Conservation (phyloP, 805 yeast genomes). For the Ogataea pilisensis region DNA sequence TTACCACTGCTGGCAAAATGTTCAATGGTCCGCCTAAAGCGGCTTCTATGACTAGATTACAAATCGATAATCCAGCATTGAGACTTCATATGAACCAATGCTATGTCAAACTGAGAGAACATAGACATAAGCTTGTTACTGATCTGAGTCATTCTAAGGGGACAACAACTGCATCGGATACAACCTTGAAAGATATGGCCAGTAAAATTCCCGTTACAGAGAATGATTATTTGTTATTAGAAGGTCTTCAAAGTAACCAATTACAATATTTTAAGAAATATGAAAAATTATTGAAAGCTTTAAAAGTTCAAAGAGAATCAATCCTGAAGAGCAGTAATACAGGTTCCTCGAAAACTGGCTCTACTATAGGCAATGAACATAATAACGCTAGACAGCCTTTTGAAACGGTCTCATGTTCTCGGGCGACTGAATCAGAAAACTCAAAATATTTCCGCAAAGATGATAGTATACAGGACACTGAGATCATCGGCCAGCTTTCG, state of each 20-base stretch:
- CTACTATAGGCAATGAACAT: not conserved
- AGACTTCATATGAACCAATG: constrained; percentile 29
- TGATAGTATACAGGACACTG: constrained; percentile 5
- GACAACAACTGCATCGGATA: constrained; percentile 34
- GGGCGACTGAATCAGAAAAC: constrained; percentile 4
- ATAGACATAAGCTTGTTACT: constrained; percentile 40
- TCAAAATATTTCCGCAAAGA: constrained; percentile 9
- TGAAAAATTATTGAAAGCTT: constrained; percentile 18
- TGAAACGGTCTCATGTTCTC: constrained; percentile 19
- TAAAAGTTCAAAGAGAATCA: constrained; percentile 18
- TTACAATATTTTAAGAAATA: constrained; percentile 24
- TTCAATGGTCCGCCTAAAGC: constrained; percentile 14
- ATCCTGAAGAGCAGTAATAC: not conserved
- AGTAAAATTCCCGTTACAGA: constrained; percentile 47
- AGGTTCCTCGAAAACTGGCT: not conserved
- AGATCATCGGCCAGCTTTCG: constrained; percentile 13
- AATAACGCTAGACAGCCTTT: constrained; percentile 4
- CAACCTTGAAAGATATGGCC: constrained; percentile 52
- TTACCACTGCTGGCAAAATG: constrained; percentile 17
- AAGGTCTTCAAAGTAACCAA: constrained; percentile 32
- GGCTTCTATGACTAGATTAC: constrained; percentile 9
- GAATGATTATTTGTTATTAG: constrained; percentile 39
- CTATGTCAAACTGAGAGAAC: constrained; percentile 33
- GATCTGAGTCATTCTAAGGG: constrained; percentile 34
- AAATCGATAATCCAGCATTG: constrained; percentile 19